Conservation (phyloP, 2,329 filamentous ascomycete genomes). For the Xylaria sp. region DNA sequence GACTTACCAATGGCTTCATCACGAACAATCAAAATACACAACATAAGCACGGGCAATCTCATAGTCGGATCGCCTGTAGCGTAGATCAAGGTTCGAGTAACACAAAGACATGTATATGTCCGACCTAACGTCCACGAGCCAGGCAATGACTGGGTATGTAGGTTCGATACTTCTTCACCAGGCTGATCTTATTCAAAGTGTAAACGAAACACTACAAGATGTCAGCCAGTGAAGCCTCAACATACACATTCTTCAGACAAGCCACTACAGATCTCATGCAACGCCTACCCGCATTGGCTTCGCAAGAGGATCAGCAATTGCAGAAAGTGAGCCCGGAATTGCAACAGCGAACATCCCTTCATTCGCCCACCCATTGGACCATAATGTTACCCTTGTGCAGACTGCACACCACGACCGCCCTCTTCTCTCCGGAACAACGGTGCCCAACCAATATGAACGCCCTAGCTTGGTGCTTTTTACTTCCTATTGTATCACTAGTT, state of each 20-base stretch:
- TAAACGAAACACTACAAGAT: background rate
- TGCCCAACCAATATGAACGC: background rate
- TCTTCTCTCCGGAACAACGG: constrained; percentile 19
- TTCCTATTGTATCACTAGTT: background rate
- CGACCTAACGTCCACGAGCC: background rate
- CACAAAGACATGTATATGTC: background rate
- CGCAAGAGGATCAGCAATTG: background rate
- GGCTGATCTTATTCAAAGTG: background rate
- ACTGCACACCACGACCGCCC: constrained; percentile 9
- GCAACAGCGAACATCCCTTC: constrained; percentile 1
- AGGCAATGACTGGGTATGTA: background rate
- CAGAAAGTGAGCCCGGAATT: background rate
- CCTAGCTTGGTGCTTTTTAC: background rate
- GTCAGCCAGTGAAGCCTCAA: background rate
- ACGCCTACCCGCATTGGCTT: background rate
- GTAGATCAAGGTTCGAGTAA: constrained; percentile 15
- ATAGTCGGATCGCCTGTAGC: constrained; percentile 9
- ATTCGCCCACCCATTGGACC: background rate
- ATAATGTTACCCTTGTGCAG: background rate
- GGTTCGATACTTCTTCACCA: background rate
- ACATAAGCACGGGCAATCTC: constrained; percentile 4
- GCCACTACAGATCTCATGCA: background rate
- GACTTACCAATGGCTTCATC: background rate
- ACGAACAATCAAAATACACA: background rate
- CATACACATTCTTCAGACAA: background rate